These are phyloP conservation scores for Edaphochlamys debaryana DNA, from an alignment of 139 green algal genomes.

Conservation along the genomic window DNA sequence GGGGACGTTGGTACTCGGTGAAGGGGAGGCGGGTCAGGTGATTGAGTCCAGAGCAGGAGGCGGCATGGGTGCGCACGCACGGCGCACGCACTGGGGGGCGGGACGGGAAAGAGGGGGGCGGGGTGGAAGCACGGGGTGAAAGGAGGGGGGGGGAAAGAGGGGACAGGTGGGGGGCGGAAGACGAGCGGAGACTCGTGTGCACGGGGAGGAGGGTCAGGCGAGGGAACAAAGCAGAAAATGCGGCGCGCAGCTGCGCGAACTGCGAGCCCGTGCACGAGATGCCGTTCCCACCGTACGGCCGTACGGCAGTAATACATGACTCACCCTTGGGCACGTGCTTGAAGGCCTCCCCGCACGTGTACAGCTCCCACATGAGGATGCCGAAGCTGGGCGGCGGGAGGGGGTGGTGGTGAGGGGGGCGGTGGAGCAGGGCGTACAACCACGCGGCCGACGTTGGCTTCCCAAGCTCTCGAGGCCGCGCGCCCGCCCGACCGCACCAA, in stretches of 20 bases:
- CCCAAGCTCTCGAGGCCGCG: too few relatives aligned
- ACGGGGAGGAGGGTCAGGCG: too few relatives aligned
- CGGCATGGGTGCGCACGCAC: too few relatives aligned
- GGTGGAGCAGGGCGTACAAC: not conserved
- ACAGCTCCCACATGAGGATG: conserved; percentile 27
- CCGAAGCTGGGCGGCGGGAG: not conserved
- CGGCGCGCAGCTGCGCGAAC: too few relatives aligned
- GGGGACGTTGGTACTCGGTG: too few relatives aligned
- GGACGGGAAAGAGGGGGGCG: not conserved
- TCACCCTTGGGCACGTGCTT: conserved; percentile 7
- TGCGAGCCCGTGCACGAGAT: not conserved
- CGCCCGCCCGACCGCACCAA: too few relatives aligned
- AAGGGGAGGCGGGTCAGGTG: too few relatives aligned
- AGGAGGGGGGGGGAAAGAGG: too few relatives aligned
- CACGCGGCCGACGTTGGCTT: not conserved
- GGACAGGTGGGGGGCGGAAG: not conserved
- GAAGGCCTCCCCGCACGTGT: conserved; percentile 25
- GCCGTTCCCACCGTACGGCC: not conserved
- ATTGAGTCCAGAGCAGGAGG: not conserved
- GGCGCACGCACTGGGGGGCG: too few relatives aligned
- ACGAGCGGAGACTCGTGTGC: too few relatives aligned
- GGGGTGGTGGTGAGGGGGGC: not conserved
- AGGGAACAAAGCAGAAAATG: too few relatives aligned
- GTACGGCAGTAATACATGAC: not conserved
- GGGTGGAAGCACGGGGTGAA: not conserved